Base-by-base conservation (phyloP, 805 yeast species). In the Alloascoidea hylecoeti region DNA sequence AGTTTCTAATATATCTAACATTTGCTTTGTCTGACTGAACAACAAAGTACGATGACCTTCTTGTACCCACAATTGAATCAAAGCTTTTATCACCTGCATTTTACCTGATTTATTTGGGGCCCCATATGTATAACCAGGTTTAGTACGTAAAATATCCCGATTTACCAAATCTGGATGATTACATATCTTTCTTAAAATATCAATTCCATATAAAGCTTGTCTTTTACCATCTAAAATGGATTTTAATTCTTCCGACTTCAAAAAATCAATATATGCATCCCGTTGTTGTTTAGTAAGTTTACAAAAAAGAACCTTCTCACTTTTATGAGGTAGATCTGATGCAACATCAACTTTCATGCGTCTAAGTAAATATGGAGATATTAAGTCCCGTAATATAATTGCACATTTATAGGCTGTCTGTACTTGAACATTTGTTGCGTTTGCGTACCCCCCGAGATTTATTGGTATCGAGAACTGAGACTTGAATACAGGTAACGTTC, bases 331-430 rank as follows among this genome's bases (percentile, higher is more conserved):
- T 35, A 92, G 57, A 52, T 92, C 98, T 41, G 83, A 78, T 0
- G 98, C 98, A 15, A 92, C 98, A 52, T 92, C 98, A 6, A 78
- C 72, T 54, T 92, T 92, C 55, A 92, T 76, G 37, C 98, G 63
- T 45, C 98, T 63, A 36, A 92, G 58, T 38, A 92, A 58, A 54
- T 86, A 92, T 0, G 98, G 98, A 2, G 95, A 75, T 6, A 92
- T 84, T 46, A 89, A 58, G 48, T 92, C 95, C 37, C 95, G 65
- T 38, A 92, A 60, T 2, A 89, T 78, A 3, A 88, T 92, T 0
- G 98, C 98, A 61, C 97, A 92, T 53, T 85, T 85, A 52, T 84
- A 88, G 2, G 96, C 96, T 1, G 96, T 78, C 52, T 89, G 96
- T 0, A 92, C 97, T 53, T 92, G 96, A 2, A 92, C 72, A 53